phyloP scores from a whole-genome alignment of 73 alveolate genomes.

The Uronychia binucleata region DNA sequence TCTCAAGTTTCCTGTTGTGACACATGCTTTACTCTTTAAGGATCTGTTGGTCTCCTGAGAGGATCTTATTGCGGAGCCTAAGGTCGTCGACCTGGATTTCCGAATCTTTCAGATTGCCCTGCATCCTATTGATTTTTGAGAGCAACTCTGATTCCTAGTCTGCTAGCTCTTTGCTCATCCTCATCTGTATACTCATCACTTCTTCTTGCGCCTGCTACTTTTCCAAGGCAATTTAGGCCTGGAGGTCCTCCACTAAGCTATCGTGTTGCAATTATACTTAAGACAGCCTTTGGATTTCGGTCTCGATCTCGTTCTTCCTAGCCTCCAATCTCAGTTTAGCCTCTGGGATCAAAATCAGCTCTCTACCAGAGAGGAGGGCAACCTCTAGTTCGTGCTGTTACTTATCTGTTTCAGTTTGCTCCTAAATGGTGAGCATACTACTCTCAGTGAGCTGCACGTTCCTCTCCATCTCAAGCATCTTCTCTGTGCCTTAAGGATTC shows the following conservation, averaged over 20 bases:
- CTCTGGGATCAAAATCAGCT: neutral
- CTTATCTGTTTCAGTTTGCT: neutral
- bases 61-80: neutral
- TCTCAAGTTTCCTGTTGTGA: neutral
- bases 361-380: neutral
- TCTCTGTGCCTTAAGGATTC: too few relatives aligned
- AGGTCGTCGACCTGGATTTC: neutral
- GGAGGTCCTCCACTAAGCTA: neutral
- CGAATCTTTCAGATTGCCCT: neutral
- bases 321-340: neutral
- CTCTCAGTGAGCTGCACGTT: neutral
- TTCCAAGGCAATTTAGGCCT: neutral
- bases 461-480: neutral
- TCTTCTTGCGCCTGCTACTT: neutral
- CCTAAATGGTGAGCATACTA: neutral
- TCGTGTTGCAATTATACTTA: neutral
- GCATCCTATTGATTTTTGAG: neutral
- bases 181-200: neutral
- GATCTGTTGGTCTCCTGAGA: neutral
- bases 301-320: neutral
- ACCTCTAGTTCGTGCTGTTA: neutral
- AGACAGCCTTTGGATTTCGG: neutral
- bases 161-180: neutral
- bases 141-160: neutral
- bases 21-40: neutral